Evolutionary conservation across 495 filamentous ascomycete genomes (phyloP), one percentile per base, ranked within the genome.

Genomic region (Aspergillus incahuasiensis): DNA sequence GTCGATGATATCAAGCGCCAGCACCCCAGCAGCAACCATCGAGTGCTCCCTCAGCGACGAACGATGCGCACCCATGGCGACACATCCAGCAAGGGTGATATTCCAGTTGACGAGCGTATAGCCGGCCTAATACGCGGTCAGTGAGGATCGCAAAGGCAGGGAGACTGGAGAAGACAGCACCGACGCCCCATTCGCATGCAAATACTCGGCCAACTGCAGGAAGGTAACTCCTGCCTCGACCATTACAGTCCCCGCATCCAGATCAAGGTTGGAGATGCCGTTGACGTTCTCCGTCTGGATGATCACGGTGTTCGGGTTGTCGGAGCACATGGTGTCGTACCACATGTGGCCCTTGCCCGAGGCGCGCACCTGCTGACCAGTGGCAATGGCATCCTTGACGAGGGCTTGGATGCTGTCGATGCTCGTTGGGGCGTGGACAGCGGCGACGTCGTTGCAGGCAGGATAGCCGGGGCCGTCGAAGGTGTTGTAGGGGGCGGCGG

Each of bases 261-360:
- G 41, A 22, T 58, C 56, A 1, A 58, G 35, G 20, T 58, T 49
- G 22, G 48, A 54, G 24, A 58, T 53, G n/a, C 48, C 39, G 12
- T 58, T 58, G 7, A 58, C 49, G 12, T 53, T 21, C 41, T 58
- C 56, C 1, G 56, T 58, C 7, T 34, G 56, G 43, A 58, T 53
- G 39, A 58, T 58, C 7, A 58, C 56, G 9, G 56, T 58, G 49
- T 58, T 58, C 8, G 56, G 56, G 13, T 58, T 49, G 35, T 58
- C 56, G 13, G 56, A 58, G 49, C 56, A 58, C 56, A 58, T 58
- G 21, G 56, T 58, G 24, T 58, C 56, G 32, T 58, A 58, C 56
- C 56, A 58, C 56, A 58, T 58, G 35, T 58, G 56, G 6, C 3
- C 49, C 18, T 58, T 58, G 2, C 56, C 56, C 1, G 56, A 58